Conservation (phyloP, 2,329 filamentous ascomycete genomes). For the Periglandula ipomoeae region DNA sequence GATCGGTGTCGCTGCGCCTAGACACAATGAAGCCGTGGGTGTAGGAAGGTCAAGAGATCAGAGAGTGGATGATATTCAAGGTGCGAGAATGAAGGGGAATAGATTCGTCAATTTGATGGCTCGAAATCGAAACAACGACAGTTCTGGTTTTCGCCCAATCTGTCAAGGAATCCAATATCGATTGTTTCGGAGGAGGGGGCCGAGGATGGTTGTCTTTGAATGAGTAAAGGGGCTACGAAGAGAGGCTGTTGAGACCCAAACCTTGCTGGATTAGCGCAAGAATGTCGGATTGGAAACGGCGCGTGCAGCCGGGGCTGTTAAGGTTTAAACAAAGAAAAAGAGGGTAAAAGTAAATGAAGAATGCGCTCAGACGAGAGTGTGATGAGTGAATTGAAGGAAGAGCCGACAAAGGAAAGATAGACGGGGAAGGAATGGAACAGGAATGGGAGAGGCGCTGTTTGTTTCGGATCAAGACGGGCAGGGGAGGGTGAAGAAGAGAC, state of each 20-base stretch:
- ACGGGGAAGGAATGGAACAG: neutral
- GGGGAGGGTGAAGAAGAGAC: neutral
- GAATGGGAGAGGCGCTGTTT: neutral
- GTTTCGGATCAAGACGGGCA: neutral
- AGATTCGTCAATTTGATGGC: neutral
- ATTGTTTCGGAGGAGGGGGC: neutral
- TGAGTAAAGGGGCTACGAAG: slow-evolving; percentile 3
- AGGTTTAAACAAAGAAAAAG: neutral
- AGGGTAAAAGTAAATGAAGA: neutral
- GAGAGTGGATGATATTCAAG: neutral
- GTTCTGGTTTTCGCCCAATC: neutral
- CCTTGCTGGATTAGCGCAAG: neutral
- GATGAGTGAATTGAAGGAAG: neutral
- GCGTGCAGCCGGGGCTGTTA: neutral
- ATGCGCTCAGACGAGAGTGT: neutral
- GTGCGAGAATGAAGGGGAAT: neutral
- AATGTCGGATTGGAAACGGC: neutral
- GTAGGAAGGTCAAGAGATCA: neutral
- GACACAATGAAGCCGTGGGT: neutral
- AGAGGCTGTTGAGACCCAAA: neutral
- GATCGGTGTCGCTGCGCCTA: neutral
- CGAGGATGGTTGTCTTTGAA: neutral
- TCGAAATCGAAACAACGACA: neutral
- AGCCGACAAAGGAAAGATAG: neutral
- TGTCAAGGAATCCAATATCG: neutral